phyloP scores from a whole-genome alignment of 1,139 yeast genomes.

The Kodamaea derodonti region DNA sequence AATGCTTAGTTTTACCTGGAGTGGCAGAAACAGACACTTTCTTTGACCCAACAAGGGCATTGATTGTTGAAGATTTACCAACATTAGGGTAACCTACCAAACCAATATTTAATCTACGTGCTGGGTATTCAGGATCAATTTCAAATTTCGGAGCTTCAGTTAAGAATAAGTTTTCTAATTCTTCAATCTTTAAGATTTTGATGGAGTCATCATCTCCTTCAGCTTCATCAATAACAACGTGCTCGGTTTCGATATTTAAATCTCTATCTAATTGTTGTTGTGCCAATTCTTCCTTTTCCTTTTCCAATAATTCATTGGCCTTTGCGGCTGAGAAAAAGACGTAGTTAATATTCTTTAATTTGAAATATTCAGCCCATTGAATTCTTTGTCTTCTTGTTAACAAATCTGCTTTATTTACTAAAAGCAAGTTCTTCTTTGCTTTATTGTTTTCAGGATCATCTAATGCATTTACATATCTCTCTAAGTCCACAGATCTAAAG shows the following conservation, averaged over 20 bases:
- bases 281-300: slow-evolving; percentile 43
- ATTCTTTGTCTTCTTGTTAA: slow-evolving; percentile 72
- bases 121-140: slow-evolving; percentile 50
- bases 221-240: slow-evolving; percentile 17
- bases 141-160: slow-evolving; percentile 73
- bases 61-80: slow-evolving; percentile 94
- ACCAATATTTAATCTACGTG: slow-evolving; percentile 79
- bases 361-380: slow-evolving; percentile 84
- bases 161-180: slow-evolving; percentile 77
- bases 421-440: slow-evolving; percentile 68
- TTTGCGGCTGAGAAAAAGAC: slow-evolving; percentile 91
- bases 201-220: slow-evolving; percentile 46
- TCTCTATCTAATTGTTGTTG: slow-evolving; percentile 13
- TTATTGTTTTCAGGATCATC: slow-evolving; percentile 45
- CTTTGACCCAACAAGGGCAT: slow-evolving; percentile 92
- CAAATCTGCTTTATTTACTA: slow-evolving; percentile 93
- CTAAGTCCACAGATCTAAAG: slow-evolving; percentile 88
- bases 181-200: slow-evolving; percentile 74
- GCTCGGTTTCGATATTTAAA: slow-evolving; percentile 14
- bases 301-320: slow-evolving; percentile 69
- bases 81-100: slow-evolving; percentile 96
- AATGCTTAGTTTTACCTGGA: slow-evolving; percentile 98
- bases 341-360: slow-evolving; percentile 62
- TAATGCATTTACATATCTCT: slow-evolving; percentile 71
- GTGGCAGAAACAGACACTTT: slow-evolving; percentile 97